phyloP scores from a whole-genome alignment of 176 grass and related monocot species.

The Oryza officinalis region DNA sequence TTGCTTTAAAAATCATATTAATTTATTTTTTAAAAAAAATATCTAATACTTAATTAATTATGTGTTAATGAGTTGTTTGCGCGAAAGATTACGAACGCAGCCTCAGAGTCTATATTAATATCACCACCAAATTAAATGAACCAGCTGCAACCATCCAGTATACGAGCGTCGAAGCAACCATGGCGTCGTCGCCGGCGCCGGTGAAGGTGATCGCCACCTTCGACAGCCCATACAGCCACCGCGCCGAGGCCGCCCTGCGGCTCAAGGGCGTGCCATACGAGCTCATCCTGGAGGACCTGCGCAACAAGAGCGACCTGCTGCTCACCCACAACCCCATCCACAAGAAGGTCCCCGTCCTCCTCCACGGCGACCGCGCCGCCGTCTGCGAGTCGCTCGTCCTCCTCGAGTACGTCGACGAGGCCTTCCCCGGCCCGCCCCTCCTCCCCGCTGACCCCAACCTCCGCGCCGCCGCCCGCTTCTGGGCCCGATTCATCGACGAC shows the following conservation, averaged over 20 bases:
- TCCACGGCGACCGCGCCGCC: slow-evolving; percentile 29
- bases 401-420: slow-evolving; percentile 49
- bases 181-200: slow-evolving; percentile 35
- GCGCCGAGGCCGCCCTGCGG: slow-evolving; percentile 37
- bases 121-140: neutral
- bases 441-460: slow-evolving; percentile 33
- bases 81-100: too few species aligned
- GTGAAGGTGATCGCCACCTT: slow-evolving; percentile 37
- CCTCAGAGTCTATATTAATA: neutral
- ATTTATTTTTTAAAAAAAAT: too few species aligned
- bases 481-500: slow-evolving; percentile 42
- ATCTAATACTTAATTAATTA: too few species aligned
- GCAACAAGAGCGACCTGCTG: slow-evolving; percentile 45
- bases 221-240: slow-evolving; percentile 30
- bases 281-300: slow-evolving; percentile 35
- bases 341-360: slow-evolving; percentile 48
- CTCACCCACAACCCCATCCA: slow-evolving; percentile 46
- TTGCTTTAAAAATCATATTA: too few species aligned
- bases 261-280: slow-evolving; percentile 22
- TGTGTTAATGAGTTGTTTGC: too few species aligned
- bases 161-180: neutral
- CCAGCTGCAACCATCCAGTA: neutral
- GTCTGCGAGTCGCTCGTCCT: slow-evolving; percentile 38
- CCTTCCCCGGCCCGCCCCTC: slow-evolving; percentile 8
- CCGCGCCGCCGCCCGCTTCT: slow-evolving; percentile 45